Base-by-base conservation (phyloP, 106 monocot species). In the Dioscorea dumetorum region DNA sequence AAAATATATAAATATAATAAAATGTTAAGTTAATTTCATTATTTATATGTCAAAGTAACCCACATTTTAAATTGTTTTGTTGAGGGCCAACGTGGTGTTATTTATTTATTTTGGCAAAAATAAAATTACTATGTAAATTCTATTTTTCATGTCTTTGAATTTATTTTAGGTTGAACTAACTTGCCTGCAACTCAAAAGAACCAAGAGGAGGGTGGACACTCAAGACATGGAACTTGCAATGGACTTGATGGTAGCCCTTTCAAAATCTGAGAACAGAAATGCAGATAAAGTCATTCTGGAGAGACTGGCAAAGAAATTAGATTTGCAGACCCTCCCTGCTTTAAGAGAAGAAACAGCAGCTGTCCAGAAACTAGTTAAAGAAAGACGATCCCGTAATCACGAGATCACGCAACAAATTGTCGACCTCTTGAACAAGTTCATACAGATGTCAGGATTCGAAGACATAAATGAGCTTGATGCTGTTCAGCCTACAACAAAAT, bases 121-220 rank as follows among this genome's bases (percentile, higher is more conserved):
- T 28, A 28, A 3, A 28, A 28, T 3, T 28, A 3, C 28, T 28
- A 28, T 28, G 28, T 28, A 28, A 28, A 28, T 28, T 28, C 2
- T 33, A 28, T 22, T 21, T n/a, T 33, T 68, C 16, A 56, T 16
- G 4, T 16, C 19, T 56, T 2, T 5, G 2, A 18, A 56, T 15
- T 56, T 56, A n/a, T 56, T 73, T 7, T 66, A 90, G 90, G 80
- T 86, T 50, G 90, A 87, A 54, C 71, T 91, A 15, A 72, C 87
- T 72, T 58, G 56, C 49, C 8, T 60, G 4, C 90, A 91, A 63
- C 76, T 87, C 48, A 81, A 64, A 74, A 82, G 90, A 64, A 68
- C 72, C 21, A 79, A 70, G 49, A 74, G 67, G 62, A 80, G 78
- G 63, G 67, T 70, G 24, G 79, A 90, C 58, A 75, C 77, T 35